phyloP scores from a whole-genome alignment of 164 flowering plant genomes.

The Kingdonia uniflora region DNA sequence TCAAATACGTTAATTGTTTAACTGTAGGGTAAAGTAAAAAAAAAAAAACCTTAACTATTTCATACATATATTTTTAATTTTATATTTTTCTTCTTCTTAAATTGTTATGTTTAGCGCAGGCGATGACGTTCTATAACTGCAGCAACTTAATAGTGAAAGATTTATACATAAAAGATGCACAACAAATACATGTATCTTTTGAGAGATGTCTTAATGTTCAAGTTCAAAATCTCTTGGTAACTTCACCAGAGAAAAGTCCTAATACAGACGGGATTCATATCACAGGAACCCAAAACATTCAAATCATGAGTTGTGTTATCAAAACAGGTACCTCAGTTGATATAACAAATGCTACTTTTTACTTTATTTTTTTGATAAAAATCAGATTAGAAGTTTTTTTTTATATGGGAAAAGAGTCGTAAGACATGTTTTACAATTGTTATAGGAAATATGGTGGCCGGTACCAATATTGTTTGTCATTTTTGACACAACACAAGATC shows the following conservation, averaged over 20 bases:
- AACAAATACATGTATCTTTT: conserved; percentile 57
- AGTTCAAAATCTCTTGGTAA: conserved; percentile 30
- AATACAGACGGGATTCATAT: conserved; percentile 83
- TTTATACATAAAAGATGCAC: conserved; percentile 44
- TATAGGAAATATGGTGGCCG: not conserved
- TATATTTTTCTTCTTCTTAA: not conserved
- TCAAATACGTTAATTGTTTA: no score
- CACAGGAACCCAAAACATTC: conserved; percentile 35
- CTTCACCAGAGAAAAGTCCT: conserved; percentile 54
- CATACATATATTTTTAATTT: not conserved
- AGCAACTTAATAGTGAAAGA: conserved; percentile 36
- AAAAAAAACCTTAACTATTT: no score
- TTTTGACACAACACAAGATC: not conserved
- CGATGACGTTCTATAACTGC: conserved; percentile 52
- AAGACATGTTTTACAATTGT: not conserved
- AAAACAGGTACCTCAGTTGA: conserved; percentile 36
- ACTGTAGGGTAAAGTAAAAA: no score
- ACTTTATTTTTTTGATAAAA: not conserved
- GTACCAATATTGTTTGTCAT: not conserved
- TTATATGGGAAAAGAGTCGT: not conserved
- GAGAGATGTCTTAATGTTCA: conserved; percentile 35
- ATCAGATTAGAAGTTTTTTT: not conserved
- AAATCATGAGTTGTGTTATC: conserved; percentile 28
- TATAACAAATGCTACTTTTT: not conserved
- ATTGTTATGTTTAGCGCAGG: conserved; percentile 28